phyloP scores from a whole-genome alignment of 805 yeast species.

The Wickerhamia fluorescens region DNA sequence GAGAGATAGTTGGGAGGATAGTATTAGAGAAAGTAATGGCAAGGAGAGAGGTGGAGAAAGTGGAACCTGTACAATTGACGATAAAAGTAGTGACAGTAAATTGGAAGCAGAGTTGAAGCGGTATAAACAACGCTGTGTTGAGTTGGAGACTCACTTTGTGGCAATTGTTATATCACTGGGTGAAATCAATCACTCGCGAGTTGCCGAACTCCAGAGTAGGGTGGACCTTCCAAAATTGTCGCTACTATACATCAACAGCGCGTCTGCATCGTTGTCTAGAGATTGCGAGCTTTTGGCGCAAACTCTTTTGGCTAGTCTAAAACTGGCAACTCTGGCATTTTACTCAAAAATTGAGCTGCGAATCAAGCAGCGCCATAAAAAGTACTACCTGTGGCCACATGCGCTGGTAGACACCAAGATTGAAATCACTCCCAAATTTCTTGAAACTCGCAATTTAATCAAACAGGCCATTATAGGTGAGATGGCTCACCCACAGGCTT shows the following conservation, averaged over 20 bases:
- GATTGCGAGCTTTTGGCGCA: constrained; percentile 27
- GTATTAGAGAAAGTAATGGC: not conserved
- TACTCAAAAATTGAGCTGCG: constrained; percentile 24
- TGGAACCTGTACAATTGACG: too few relatives aligned
- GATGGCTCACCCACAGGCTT: constrained; percentile 24
- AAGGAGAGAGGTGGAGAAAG: not conserved
- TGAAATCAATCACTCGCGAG: constrained; percentile 17
- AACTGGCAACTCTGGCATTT: constrained; percentile 23
- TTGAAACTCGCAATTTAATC: constrained; percentile 31
- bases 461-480: constrained; percentile 31
- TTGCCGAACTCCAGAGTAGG: constrained; percentile 17
- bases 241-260: constrained; percentile 16
- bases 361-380: constrained; percentile 27
- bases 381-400: constrained; percentile 31
- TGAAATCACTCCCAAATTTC: constrained; percentile 27
- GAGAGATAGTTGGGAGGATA: constrained; percentile 3
- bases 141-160: constrained; percentile 12
- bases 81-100: too few relatives aligned
- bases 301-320: constrained; percentile 23
- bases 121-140: constrained; percentile 7
- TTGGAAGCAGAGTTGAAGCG: constrained; percentile 12
- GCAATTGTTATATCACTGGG: constrained; percentile 17
- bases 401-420: constrained; percentile 19
- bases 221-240: constrained; percentile 24
- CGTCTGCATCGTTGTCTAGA: constrained; percentile 10